These are phyloP conservation scores for Acanthamoeba castellanii DNA, from an alignment of 208 protist genomes.

Conservation along the genomic window DNA sequence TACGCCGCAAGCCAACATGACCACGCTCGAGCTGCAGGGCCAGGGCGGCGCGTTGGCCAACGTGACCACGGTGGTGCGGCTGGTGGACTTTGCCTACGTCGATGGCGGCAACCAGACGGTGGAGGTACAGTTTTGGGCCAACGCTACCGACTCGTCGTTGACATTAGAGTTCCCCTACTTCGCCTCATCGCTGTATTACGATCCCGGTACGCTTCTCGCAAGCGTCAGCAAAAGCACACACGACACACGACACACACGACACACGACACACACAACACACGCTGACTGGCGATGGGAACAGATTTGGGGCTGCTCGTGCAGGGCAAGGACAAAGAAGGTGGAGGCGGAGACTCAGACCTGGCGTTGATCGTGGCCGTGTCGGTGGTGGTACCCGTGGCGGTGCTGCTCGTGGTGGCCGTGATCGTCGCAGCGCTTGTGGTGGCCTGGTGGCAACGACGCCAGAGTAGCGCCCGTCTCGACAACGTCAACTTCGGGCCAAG, in stretches of 20 bases:
- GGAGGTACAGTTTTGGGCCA: not conserved
- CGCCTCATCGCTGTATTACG: not conserved
- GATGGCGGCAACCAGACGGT: not conserved
- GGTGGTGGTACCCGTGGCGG: not conserved
- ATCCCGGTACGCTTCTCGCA: not conserved
- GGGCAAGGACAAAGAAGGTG: not conserved
- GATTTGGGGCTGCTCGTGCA: not conserved
- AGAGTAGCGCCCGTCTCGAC: not conserved
- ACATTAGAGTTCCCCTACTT: not conserved
- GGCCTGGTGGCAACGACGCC: not conserved
- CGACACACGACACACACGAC: not conserved
- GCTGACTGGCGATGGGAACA: not conserved
- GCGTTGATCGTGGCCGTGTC: not conserved
- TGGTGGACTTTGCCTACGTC: constrained; percentile 19
- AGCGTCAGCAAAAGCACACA: not conserved
- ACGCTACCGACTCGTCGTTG: not conserved
- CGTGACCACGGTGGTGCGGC: not conserved
- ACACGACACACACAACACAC: not conserved
- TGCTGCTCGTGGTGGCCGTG: not conserved
- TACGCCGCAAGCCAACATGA: not conserved
- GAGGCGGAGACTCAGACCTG: not conserved
- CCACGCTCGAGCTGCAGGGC: not conserved
- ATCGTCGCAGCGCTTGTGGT: not conserved
- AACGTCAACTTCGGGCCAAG: not conserved
- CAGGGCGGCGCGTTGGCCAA: not conserved